Evolutionary conservation across 331 rosid species (phyloP).

Genomic region (Erythrophleum ivorense): DNA sequence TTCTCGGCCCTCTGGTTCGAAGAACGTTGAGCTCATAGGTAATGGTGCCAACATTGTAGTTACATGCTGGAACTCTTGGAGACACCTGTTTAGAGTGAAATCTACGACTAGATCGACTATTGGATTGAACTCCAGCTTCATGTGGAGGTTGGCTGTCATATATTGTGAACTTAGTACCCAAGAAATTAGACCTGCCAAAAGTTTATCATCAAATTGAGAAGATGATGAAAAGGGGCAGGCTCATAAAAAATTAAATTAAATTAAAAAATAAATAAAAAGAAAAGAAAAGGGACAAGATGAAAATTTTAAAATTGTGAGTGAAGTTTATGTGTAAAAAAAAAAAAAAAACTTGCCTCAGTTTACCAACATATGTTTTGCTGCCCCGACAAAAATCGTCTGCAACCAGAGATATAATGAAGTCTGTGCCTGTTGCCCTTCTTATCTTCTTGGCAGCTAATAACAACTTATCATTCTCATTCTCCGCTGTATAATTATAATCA

Average conservation of each 20-base stretch:
- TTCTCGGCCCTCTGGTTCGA: constrained; percentile 76
- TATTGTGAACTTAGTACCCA: constrained; percentile 77
- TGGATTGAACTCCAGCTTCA: constrained; percentile 43
- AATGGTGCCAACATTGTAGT: constrained; percentile 59
- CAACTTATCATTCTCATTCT: constrained; percentile 65
- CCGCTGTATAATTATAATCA: constrained; percentile 55
- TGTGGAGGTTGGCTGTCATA: constrained; percentile 67
- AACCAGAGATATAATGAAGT: constrained; percentile 71
- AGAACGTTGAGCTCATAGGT: constrained; percentile 76
- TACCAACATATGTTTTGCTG: constrained; percentile 72
- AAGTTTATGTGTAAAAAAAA: neutral
- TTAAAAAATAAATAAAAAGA: neutral
- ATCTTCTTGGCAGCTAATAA: constrained; percentile 80
- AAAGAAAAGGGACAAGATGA: neutral
- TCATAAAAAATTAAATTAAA: neutral
- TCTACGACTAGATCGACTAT: constrained; percentile 55
- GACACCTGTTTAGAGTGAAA: constrained; percentile 76
- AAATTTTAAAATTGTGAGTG: neutral
- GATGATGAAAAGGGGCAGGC: constrained; percentile 9
- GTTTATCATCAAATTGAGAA: constrained; percentile 31
- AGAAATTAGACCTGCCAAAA: constrained; percentile 75
- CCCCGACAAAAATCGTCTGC: constrained; percentile 76
- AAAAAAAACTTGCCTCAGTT: constrained; percentile 62
- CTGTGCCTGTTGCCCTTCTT: constrained; percentile 76
- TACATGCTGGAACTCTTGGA: constrained; percentile 76